Evolutionary conservation across 306 rosid species (phyloP), one percentile per base, ranked within the genome.

Genomic region (Clitoria ternatea): DNA sequence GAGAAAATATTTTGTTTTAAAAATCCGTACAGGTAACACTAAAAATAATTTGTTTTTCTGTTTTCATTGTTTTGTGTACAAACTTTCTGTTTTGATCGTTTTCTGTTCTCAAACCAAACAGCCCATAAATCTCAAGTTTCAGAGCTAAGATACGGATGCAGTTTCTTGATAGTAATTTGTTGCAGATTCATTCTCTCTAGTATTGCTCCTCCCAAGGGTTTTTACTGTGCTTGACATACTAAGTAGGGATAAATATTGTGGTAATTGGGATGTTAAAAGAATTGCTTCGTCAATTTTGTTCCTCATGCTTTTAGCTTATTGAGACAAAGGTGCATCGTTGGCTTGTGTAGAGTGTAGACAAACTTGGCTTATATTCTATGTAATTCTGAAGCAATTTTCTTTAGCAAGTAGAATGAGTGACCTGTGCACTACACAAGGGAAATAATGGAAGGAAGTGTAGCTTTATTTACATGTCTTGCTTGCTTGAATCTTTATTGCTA

Each of bases 321-420:
- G n/a, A n/a, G n/a, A n/a, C n/a, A n/a, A n/a, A n/a, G n/a, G n/a
- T n/a, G n/a, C n/a, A n/a, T n/a, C n/a, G n/a, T n/a, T n/a, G n/a
- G n/a, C n/a, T n/a, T n/a, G n/a, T n/a, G n/a, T n/a, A n/a, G n/a
- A n/a, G n/a, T n/a, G n/a, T n/a, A n/a, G n/a, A n/a, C n/a, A n/a
- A n/a, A n/a, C n/a, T n/a, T n/a, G n/a, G n/a, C n/a, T n/a, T n/a
- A n/a, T n/a, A n/a, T n/a, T n/a, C n/a, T n/a, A n/a, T n/a, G n/a
- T n/a, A n/a, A n/a, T n/a, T n/a, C n/a, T n/a, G n/a, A n/a, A n/a
- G n/a, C n/a, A n/a, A n/a, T n/a, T n/a, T n/a, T n/a, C n/a, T n/a
- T n/a, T n/a, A n/a, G n/a, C 80, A 47, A 27, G 39, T 69, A 55
- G 71, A 36, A 59, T 69, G 50, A 73, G 42, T 73, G 10, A 45